Conservation (phyloP, 352 stramenopile species). For the Pythium guiyangense region DNA sequence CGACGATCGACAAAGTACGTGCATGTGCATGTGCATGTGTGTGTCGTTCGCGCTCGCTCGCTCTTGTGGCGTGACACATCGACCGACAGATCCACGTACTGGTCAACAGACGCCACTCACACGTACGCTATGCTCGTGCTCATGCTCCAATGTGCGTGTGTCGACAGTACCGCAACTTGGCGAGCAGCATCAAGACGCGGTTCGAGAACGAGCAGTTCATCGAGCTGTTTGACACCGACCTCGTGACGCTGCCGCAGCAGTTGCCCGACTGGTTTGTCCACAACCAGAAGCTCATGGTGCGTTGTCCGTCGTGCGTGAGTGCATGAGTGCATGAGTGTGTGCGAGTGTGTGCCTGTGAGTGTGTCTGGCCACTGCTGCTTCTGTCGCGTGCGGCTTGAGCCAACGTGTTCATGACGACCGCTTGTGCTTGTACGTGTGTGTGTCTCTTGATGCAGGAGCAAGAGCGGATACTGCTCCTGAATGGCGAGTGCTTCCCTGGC, state of each 20-base stretch:
- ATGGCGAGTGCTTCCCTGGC: constrained; percentile 66
- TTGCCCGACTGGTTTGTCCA: constrained; percentile 77
- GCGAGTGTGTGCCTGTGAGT: background rate
- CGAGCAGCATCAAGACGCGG: constrained; percentile 79
- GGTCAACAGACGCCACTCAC: too few relatives aligned
- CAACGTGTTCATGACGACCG: background rate
- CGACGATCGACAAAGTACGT: constrained; percentile 82
- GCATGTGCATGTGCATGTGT: too few relatives aligned
- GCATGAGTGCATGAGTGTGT: background rate
- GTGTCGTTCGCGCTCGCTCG: background rate
- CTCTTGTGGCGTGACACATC: background rate
- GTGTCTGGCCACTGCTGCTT: background rate
- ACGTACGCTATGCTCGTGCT: background rate
- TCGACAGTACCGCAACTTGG: constrained; percentile 78
- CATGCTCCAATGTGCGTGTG: background rate
- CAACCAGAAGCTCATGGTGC: constrained; percentile 75
- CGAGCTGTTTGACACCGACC: constrained; percentile 83
- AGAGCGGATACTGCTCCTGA: constrained; percentile 63
- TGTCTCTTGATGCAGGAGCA: constrained; percentile 39
- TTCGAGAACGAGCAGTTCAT: constrained; percentile 90
- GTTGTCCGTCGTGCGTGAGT: background rate
- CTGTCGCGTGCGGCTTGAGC: background rate
- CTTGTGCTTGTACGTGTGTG: too few relatives aligned
- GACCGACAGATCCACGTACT: too few relatives aligned
- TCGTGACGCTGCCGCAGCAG: constrained; percentile 63